These are phyloP conservation scores for Diaporthe humulicola DNA, from an alignment of 2,329 filamentous ascomycete genomes.

Conservation along the genomic window DNA sequence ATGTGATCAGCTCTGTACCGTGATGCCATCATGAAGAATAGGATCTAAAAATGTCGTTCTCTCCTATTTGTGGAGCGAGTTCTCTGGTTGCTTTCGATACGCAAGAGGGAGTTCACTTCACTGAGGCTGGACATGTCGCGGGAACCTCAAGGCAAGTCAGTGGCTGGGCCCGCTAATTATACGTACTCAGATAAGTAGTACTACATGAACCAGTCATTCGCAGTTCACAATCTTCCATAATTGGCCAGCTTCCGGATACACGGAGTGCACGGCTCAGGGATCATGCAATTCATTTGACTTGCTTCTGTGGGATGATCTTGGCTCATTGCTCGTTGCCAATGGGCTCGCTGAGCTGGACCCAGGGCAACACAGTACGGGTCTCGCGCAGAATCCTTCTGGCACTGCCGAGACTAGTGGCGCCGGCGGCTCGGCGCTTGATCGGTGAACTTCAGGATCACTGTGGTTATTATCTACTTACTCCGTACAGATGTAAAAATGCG, in stretches of 20 bases:
- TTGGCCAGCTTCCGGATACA: background rate
- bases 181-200: too few species aligned
- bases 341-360: background rate
- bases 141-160: background rate
- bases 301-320: background rate
- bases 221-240: too few species aligned
- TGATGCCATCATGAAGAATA: too few species aligned
- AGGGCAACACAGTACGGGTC: background rate
- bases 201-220: too few species aligned
- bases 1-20: too few species aligned
- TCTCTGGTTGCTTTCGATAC: background rate
- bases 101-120: background rate
- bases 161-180: background rate
- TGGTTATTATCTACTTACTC: background rate
- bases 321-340: background rate
- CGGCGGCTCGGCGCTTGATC: background rate
- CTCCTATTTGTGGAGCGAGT: background rate
- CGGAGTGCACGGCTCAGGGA: background rate
- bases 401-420: background rate
- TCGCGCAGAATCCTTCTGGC: slow-evolving; percentile 7
- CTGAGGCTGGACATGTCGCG: too few species aligned
- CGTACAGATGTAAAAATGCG: background rate
- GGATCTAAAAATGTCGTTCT: too few species aligned
- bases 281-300: background rate
- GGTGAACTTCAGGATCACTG: background rate